Conservation (phyloP, 2,329 filamentous ascomycete genomes). For the Arthroderma sp. region DNA sequence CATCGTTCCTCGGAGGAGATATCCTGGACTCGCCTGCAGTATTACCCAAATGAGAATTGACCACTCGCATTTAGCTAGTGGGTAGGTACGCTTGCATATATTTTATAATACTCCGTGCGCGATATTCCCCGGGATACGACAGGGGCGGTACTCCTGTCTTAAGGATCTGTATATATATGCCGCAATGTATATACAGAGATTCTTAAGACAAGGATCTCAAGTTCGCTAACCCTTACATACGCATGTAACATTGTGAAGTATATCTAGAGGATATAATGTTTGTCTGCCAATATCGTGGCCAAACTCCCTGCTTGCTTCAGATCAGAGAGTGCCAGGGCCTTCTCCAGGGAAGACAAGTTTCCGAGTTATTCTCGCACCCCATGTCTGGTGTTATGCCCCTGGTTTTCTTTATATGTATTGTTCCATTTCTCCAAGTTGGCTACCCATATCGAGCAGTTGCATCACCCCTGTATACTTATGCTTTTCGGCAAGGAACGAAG, state of each 20-base stretch:
- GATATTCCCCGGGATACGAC: not conserved
- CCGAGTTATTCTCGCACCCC: not conserved
- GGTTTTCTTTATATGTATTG: not conserved
- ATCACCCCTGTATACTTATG: not conserved
- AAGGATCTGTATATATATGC: not conserved
- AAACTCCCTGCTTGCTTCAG: not conserved
- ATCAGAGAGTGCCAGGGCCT: not conserved
- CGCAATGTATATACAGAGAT: not conserved
- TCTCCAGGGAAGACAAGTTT: not conserved
- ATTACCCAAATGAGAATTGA: not conserved
- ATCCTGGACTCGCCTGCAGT: not conserved
- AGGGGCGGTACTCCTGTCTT: not conserved
- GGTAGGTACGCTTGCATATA: not conserved
- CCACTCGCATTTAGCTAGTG: not conserved
- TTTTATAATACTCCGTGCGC: constrained; percentile 1
- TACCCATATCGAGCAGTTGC: not conserved
- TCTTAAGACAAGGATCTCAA: not conserved
- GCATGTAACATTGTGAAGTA: not conserved
- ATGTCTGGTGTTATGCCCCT: not conserved
- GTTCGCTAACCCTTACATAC: not conserved
- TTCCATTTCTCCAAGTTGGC: not conserved
- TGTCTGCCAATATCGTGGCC: not conserved
- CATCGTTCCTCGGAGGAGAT: not conserved
- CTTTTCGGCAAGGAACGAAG: not conserved
- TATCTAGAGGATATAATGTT: not conserved